A percentile compares a stretch with the other conserved stretches of the same genome.
Evolutionary conservation across 257 asterid genomes (phyloP).

Genomic region (Gynochthodes officinalis): DNA sequence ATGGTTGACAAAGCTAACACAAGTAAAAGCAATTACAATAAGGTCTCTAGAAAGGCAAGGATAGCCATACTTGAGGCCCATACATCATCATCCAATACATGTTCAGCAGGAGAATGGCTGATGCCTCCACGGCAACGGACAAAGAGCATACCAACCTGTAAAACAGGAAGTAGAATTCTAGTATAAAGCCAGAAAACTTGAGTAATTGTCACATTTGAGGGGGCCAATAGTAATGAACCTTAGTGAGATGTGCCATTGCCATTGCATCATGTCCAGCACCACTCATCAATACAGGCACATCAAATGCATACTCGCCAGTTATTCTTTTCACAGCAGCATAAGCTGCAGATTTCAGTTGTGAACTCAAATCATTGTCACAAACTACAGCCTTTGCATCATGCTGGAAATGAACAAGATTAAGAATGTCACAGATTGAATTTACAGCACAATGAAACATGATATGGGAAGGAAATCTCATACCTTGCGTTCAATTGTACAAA

Average conservation of each 20-base stretch:
- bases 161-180: conserved; percentile 15
- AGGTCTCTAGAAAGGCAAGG: conserved; percentile 65
- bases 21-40: conserved; percentile 28
- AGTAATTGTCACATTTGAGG: background rate
- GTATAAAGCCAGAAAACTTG: background rate
- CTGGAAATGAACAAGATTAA: conserved; percentile 40
- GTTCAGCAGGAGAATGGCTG: conserved; percentile 96
- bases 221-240: conserved; percentile 34
- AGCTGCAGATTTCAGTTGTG: conserved; percentile 68
- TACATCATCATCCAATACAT: conserved; percentile 72
- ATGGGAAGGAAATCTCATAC: conserved; percentile 32
- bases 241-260: conserved; percentile 96
- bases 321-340: conserved; percentile 50
- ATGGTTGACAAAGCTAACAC: background rate
- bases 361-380: conserved; percentile 67
- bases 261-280: conserved; percentile 99
- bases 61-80: conserved; percentile 90
- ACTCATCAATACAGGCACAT: conserved; percentile 80
- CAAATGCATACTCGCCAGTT: conserved; percentile 48
- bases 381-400: conserved; percentile 87
- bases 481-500: conserved; percentile 80
- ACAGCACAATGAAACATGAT: background rate
- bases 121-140: conserved; percentile 96
- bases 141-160: conserved; percentile 83
- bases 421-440: conserved; percentile 16